These are phyloP conservation scores for Glycyrrhiza uralensis DNA, from an alignment of 306 rosid genomes.

Conservation along the genomic window DNA sequence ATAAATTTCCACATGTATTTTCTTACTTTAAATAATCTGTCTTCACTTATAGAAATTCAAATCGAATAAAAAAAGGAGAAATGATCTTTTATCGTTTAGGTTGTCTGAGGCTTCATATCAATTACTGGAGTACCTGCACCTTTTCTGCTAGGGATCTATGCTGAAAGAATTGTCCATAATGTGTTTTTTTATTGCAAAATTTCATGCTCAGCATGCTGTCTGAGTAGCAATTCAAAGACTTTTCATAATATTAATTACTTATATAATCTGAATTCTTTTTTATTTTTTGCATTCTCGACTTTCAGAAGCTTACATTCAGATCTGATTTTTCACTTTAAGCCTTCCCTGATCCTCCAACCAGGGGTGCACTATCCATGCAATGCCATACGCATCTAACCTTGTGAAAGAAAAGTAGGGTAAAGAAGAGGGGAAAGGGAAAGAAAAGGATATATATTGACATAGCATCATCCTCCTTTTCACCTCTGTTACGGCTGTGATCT, in stretches of 20 bases:
- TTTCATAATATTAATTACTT: background rate
- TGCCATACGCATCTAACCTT: background rate
- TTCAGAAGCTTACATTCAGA: background rate
- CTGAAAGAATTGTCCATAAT: background rate
- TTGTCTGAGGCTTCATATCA: background rate
- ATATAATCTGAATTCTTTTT: background rate
- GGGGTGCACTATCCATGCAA: background rate
- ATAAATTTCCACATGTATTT: background rate
- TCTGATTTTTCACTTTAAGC: background rate
- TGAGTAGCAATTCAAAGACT: background rate
- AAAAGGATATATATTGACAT: conserved; percentile 77
- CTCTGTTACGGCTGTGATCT: conserved; percentile 73
- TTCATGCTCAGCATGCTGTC: background rate
- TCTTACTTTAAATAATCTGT: background rate
- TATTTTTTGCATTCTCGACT: background rate
- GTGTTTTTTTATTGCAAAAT: background rate
- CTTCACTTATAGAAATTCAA: background rate
- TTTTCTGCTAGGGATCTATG: background rate
- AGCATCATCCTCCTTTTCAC: conserved; percentile 78
- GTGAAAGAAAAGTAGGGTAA: background rate
- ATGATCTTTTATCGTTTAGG: background rate
- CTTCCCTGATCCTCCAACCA: background rate
- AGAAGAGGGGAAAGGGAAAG: background rate
- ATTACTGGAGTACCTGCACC: background rate
- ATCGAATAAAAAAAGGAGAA: background rate